These are phyloP conservation scores for Macrolepiota fuliginosa DNA, from an alignment of 768 basidiomycete genomes.

Conservation along the genomic window DNA sequence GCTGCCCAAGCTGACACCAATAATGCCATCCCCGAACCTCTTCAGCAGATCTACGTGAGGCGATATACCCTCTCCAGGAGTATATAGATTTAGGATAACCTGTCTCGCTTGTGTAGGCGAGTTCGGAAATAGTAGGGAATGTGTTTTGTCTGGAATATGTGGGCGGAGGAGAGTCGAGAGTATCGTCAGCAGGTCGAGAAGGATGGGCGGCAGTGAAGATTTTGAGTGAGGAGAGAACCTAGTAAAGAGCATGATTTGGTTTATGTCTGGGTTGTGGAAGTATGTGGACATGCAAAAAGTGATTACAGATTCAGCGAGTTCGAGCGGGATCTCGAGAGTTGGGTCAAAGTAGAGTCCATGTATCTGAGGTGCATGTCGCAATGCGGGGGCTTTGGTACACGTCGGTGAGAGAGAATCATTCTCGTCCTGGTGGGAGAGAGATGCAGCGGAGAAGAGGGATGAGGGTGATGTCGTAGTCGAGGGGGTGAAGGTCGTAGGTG, in stretches of 20 bases:
- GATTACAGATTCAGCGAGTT: slow-evolving; percentile 47
- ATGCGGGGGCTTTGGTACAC: background rate
- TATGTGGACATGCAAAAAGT: slow-evolving; percentile 56
- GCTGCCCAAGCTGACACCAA: slow-evolving; percentile 81
- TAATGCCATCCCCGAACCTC: slow-evolving; percentile 86
- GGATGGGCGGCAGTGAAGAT: slow-evolving; percentile 47
- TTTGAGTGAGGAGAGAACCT: slow-evolving; percentile 27
- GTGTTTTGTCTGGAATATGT: slow-evolving; percentile 44
- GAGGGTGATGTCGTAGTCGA: slow-evolving; percentile 8
- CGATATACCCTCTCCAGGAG: slow-evolving; percentile 85
- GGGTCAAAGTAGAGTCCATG: slow-evolving; percentile 65
- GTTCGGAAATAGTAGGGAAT: slow-evolving; percentile 60
- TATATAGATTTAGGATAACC: slow-evolving; percentile 87
- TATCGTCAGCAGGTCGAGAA: slow-evolving; percentile 49
- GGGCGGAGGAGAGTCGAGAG: slow-evolving; percentile 50
- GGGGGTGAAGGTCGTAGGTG: background rate
- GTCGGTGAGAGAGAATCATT: background rate
- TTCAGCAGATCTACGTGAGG: slow-evolving; percentile 84
- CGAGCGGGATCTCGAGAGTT: slow-evolving; percentile 43
- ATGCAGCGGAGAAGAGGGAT: slow-evolving; percentile 13
- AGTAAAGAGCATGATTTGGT: slow-evolving; percentile 90
- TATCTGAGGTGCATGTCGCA: slow-evolving; percentile 46
- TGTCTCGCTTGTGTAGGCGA: slow-evolving; percentile 59
- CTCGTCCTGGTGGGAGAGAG: slow-evolving; percentile 3
- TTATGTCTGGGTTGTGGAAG: slow-evolving; percentile 47